Evolutionary conservation across 345 rosid genomes (phyloP).

Genomic region (Anastatica hierochuntica): DNA sequence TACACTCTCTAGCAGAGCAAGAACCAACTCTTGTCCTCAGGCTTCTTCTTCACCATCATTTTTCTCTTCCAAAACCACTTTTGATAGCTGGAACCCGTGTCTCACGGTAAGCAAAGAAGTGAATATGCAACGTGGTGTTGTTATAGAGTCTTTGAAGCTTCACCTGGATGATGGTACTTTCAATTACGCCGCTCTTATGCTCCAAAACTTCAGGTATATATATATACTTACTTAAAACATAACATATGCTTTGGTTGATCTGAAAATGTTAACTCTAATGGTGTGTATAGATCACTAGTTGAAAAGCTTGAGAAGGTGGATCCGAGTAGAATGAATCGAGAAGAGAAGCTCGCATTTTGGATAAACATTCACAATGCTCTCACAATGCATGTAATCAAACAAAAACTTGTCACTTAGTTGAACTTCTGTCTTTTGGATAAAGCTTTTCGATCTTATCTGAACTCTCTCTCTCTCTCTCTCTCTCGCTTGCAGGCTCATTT

Average conservation of each 20-base stretch:
- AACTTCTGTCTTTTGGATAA: background rate
- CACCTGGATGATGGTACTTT: conserved; percentile 47
- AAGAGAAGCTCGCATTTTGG: conserved; percentile 90
- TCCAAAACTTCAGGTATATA: conserved; percentile 64
- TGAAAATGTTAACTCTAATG: background rate
- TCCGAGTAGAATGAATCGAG: conserved; percentile 66
- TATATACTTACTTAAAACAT: background rate
- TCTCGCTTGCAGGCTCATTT: conserved; percentile 53
- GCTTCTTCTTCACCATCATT: conserved; percentile 48
- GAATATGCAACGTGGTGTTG: conserved; percentile 29
- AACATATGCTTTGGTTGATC: background rate
- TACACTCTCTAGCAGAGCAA: conserved; percentile 35
- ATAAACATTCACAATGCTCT: conserved; percentile 82
- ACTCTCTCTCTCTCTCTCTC: background rate
- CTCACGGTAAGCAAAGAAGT: conserved; percentile 29
- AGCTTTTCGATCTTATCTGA: background rate
- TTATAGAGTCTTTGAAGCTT: conserved; percentile 45
- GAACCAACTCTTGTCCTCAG: conserved; percentile 22
- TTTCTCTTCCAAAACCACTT: conserved; percentile 55
- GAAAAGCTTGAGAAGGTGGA: conserved; percentile 68
- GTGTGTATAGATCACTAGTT: conserved; percentile 48
- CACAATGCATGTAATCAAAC: conserved; percentile 65
- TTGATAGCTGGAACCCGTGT: conserved; percentile 42
- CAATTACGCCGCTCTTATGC: conserved; percentile 48
- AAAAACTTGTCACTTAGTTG: background rate